A percentile compares a stretch with the other conserved stretches of the same genome.
phyloP scores from a whole-genome alignment of 352 stramenopile species.

The Globisporangium mamillatum region DNA sequence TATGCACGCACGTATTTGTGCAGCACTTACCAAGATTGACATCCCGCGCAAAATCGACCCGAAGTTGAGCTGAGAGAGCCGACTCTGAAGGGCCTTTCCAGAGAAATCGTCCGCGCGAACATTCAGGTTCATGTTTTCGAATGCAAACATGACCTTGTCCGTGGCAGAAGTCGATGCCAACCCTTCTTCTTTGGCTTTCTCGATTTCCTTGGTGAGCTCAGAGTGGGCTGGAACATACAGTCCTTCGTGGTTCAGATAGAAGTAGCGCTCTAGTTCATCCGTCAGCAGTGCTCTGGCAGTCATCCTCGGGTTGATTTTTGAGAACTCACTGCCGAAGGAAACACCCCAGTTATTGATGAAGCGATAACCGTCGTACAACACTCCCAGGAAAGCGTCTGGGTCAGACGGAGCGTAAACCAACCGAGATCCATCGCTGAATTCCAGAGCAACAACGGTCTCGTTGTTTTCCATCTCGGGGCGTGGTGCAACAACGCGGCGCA shows the following conservation, averaged over 20 bases:
- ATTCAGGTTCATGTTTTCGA: slow-evolving; percentile 77
- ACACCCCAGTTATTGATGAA: slow-evolving; percentile 61
- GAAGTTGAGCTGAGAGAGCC: slow-evolving; percentile 62
- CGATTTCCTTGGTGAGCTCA: slow-evolving; percentile 58
- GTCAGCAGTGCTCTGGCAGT: slow-evolving; percentile 46
- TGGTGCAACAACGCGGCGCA: slow-evolving; percentile 52
- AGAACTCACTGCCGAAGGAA: slow-evolving; percentile 62
- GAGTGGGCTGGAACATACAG: slow-evolving; percentile 54
- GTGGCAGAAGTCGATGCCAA: slow-evolving; percentile 37
- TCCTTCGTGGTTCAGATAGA: slow-evolving; percentile 64
- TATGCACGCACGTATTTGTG: neutral
- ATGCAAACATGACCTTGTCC: slow-evolving; percentile 62
- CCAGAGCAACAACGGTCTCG: slow-evolving; percentile 51
- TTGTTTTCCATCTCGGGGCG: slow-evolving; percentile 23
- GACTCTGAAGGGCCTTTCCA: slow-evolving; percentile 36
- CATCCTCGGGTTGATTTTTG: slow-evolving; percentile 62
- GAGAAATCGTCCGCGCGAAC: slow-evolving; percentile 61
- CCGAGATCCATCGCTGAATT: slow-evolving; percentile 63
- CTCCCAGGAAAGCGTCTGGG: slow-evolving; percentile 53
- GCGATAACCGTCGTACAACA: slow-evolving; percentile 68
- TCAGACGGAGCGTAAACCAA: slow-evolving; percentile 61
- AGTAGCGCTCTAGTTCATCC: slow-evolving; percentile 44
- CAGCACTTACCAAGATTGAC: slow-evolving; percentile 50
- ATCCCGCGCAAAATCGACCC: slow-evolving; percentile 48
- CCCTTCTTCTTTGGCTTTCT: slow-evolving; percentile 46